Evolutionary conservation across 2,329 filamentous ascomycete genomes (phyloP).

Genomic region (Malbranchea cinnamomea): DNA sequence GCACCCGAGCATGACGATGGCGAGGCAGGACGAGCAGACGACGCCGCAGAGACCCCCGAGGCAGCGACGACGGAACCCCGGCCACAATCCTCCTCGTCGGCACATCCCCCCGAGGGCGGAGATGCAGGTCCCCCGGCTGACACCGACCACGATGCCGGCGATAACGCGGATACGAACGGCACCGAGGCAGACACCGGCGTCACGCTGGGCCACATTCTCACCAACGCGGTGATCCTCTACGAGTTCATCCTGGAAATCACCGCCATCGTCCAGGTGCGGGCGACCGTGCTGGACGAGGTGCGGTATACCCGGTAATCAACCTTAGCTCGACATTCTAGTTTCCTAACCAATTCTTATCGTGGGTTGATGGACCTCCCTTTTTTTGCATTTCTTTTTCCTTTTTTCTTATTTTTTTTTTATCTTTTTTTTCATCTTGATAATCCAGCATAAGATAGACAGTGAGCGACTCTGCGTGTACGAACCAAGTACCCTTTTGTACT

Average conservation of each 20-base stretch:
- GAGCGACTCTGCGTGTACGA: too few relatives aligned
- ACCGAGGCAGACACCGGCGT: constrained; percentile 30
- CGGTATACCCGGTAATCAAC: constrained; percentile 32
- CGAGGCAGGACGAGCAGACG: neutral
- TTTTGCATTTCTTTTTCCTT: neutral
- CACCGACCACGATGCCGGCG: neutral
- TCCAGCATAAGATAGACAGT: too few relatives aligned
- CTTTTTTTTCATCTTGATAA: neutral
- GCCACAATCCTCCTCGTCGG: too few relatives aligned
- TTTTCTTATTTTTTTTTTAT: constrained; percentile 1
- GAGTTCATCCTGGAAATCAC: constrained; percentile 67
- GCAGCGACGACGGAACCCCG: neutral
- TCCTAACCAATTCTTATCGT: too few relatives aligned
- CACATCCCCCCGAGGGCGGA: too few relatives aligned
- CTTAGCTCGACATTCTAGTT: neutral
- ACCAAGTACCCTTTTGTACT: too few relatives aligned
- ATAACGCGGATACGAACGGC: neutral
- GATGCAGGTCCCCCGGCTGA: too few relatives aligned
- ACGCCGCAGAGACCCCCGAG: neutral
- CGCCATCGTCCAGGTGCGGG: constrained; percentile 58
- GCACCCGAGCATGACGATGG: neutral
- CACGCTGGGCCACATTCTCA: constrained; percentile 63
- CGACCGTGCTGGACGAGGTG: constrained; percentile 62
- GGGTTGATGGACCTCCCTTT: neutral
- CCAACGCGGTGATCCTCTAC: constrained; percentile 65